Percentiles rank a stretch among this genome's conserved stretches.
Evolutionary conservation across 129 eudicot species (phyloP).

Genomic region (Glebionis coronaria): DNA sequence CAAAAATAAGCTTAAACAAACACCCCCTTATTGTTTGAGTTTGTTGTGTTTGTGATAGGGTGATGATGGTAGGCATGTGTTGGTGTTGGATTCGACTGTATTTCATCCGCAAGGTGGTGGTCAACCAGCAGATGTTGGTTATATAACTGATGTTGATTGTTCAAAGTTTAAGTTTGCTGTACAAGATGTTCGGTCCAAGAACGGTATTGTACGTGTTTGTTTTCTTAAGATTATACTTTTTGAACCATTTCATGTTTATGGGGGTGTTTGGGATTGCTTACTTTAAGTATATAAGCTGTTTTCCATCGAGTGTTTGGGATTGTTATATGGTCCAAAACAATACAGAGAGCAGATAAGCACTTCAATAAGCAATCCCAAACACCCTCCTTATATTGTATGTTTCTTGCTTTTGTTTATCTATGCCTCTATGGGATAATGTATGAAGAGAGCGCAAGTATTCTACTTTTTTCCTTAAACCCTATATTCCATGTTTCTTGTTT

Average conservation of each 20-base stretch:
- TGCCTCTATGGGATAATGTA: too few species aligned
- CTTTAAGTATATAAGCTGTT: neutral
- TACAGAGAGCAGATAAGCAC: too few species aligned
- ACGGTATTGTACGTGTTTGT: slow-evolving; percentile 57
- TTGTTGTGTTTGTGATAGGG: slow-evolving; percentile 21
- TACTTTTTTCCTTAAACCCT: too few species aligned
- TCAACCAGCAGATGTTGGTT: slow-evolving; percentile 79
- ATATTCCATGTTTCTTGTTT: too few species aligned
- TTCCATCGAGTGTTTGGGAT: too few species aligned
- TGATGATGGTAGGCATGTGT: slow-evolving; percentile 58
- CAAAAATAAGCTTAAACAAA: neutral
- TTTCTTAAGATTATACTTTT: too few species aligned
- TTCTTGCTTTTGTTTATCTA: too few species aligned
- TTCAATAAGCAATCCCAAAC: neutral
- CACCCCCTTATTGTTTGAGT: neutral
- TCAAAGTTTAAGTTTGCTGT: neutral
- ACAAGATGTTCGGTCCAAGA: slow-evolving; percentile 73
- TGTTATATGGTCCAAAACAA: too few species aligned
- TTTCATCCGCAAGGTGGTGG: slow-evolving; percentile 73
- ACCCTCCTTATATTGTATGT: too few species aligned
- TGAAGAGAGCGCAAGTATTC: too few species aligned
- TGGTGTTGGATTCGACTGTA: slow-evolving; percentile 71
- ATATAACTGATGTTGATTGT: slow-evolving; percentile 27
- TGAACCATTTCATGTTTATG: neutral
- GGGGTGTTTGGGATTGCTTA: neutral